These are phyloP conservation scores for Vicia sativa DNA, from an alignment of 306 rosid species.

Conservation along the genomic window DNA sequence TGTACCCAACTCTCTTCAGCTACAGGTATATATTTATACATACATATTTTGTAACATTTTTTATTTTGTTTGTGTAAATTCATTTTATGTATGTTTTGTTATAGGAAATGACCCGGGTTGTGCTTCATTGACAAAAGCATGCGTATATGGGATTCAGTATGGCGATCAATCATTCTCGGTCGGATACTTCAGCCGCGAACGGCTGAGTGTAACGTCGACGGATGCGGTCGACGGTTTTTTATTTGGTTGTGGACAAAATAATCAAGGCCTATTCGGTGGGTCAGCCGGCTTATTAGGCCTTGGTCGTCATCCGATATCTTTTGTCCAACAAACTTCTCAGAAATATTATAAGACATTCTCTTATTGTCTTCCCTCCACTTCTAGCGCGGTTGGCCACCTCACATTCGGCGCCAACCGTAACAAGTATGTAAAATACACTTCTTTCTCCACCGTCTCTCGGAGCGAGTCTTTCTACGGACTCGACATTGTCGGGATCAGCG, in stretches of 20 bases:
- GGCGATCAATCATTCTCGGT: slow-evolving; percentile 64
- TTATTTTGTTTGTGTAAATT: too few species aligned
- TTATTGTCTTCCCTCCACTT: slow-evolving; percentile 71
- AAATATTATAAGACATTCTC: slow-evolving; percentile 60
- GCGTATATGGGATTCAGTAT: slow-evolving; percentile 55
- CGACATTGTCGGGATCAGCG: slow-evolving; percentile 43
- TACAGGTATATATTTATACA: slow-evolving; percentile 43
- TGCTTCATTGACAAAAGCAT: slow-evolving; percentile 35
- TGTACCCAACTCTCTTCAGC: slow-evolving; percentile 58
- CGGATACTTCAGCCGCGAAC: slow-evolving; percentile 61
- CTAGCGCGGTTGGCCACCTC: slow-evolving; percentile 60
- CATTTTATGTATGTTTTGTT: too few species aligned
- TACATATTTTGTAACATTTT: too few species aligned
- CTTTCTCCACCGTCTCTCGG: slow-evolving; percentile 38
- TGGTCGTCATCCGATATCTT: slow-evolving; percentile 66
- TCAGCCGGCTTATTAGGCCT: slow-evolving; percentile 77
- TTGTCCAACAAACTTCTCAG: slow-evolving; percentile 62
- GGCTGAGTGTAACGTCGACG: slow-evolving; percentile 36
- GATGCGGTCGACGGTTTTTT: slow-evolving; percentile 44
- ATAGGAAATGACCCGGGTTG: slow-evolving; percentile 55
- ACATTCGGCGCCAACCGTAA: slow-evolving; percentile 36
- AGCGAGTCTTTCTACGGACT: slow-evolving; percentile 56
- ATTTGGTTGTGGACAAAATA: slow-evolving; percentile 81
- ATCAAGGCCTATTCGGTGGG: slow-evolving; percentile 61
- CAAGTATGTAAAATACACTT: slow-evolving; percentile 50